Base-by-base conservation (phyloP, 129 eudicot genomes). In the Apium graveolens region DNA sequence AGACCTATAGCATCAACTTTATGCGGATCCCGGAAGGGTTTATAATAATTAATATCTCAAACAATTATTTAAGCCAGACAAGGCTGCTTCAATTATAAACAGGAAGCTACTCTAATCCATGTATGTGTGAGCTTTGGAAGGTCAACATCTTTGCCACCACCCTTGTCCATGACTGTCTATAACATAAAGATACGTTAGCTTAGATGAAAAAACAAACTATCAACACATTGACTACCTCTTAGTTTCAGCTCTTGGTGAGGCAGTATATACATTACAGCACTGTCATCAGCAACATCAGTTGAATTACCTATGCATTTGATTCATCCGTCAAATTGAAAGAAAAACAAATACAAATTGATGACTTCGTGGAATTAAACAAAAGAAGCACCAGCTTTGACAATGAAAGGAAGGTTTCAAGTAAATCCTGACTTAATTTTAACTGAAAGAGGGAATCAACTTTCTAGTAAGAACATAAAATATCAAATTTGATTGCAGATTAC, bases 211-310 rank as follows among this genome's bases (percentile, higher is more conserved):
- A 66, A 39, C n/a, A 76, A 73, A 80, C 55, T 12, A 39, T 20
- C 34, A 76, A 71, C 57, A 66, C 66, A 78, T 5, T 66, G 14
- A 16, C 34, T 89, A 95, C 99, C 99, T 92, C 87, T 92, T 90
- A 83, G 88, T 90, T 84, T 89, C 96, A 80, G 90, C 94, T 18
- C 83, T 68, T 73, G 97, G 99, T 96, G 99, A 75, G 99, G 99
- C 69, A 90, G 81, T 80, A 90, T 81, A 79, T 83, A 80, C 85
- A 84, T 88, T 62, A 90, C 97, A 71, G 91, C 85, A 85, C 80
- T 63, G 45, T 85, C 86, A 70, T 76, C 87, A 80, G 79, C 83
- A 81, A 72, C 90, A 78, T 81, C 89, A 76, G 73, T 73, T 80
- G 86, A 71, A 78, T 75, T 85, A 66, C 97, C 98, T 95, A 77